These are phyloP conservation scores for Trichoderma atrobrunneum DNA, from an alignment of 2,329 filamentous ascomycete genomes.

Conservation along the genomic window DNA sequence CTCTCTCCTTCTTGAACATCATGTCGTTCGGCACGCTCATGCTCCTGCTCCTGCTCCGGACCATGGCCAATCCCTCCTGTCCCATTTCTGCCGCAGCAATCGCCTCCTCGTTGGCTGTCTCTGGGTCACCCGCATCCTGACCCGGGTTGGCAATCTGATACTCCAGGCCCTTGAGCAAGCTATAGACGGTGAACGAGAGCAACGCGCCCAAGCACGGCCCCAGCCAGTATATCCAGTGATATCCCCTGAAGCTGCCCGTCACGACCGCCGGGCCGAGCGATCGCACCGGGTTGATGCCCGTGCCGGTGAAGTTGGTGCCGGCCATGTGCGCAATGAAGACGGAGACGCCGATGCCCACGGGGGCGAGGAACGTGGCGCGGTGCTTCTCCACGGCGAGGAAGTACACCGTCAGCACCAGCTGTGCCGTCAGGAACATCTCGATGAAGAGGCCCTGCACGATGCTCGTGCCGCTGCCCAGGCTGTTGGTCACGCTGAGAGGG, in stretches of 20 bases:
- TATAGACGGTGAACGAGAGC: constrained; percentile 50
- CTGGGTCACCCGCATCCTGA: constrained; percentile 38
- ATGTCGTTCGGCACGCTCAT: not conserved
- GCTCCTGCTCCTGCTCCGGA: constrained; percentile 9
- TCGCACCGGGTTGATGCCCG: constrained; percentile 49
- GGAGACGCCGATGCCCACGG: constrained; percentile 67
- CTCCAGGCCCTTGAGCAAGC: constrained; percentile 49
- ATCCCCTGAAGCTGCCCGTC: constrained; percentile 38
- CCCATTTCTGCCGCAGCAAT: not conserved
- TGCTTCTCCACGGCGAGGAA: constrained; percentile 74
- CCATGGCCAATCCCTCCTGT: not conserved
- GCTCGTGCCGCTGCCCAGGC: constrained; percentile 49
- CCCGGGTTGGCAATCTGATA: constrained; percentile 51
- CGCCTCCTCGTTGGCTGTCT: constrained; percentile 11
- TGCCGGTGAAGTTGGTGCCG: constrained; percentile 47
- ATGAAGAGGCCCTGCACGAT: constrained; percentile 61
- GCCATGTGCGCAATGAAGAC: constrained; percentile 59
- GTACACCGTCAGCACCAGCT: constrained; percentile 63
- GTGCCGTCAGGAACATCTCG: constrained; percentile 63
- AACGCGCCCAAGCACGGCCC: constrained; percentile 50
- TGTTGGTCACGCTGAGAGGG: constrained; percentile 52
- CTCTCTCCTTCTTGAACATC: not conserved
- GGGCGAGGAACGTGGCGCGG: constrained; percentile 67
- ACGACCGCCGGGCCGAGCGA: constrained; percentile 50
- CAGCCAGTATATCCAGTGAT: constrained; percentile 58